These are phyloP conservation scores for Ceratonia siliqua DNA, from an alignment of 306 rosid genomes.

Conservation along the genomic window DNA sequence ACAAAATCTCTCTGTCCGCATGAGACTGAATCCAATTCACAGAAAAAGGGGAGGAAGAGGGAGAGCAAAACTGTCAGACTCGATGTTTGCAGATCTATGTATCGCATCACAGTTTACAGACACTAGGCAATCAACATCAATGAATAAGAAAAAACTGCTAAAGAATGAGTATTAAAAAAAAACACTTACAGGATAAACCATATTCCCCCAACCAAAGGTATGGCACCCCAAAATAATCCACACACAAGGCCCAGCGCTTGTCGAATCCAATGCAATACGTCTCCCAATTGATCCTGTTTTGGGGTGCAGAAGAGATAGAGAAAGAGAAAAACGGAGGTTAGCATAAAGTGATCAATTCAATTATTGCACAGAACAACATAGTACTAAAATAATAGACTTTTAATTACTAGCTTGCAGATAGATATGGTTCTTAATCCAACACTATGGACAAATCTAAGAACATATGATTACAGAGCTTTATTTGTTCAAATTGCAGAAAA, in stretches of 20 bases:
- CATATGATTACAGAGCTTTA: not conserved
- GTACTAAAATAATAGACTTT: too few species aligned
- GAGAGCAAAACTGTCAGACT: not conserved
- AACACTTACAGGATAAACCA: conserved; percentile 90
- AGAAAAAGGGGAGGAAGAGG: not conserved
- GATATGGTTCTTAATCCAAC: not conserved
- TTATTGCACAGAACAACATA: conserved; percentile 6
- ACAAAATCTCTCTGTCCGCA: not conserved
- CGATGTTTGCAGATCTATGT: conserved; percentile 19
- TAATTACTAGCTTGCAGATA: not conserved
- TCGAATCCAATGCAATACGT: conserved; percentile 97
- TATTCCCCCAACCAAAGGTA: conserved; percentile 91
- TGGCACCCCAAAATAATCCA: conserved; percentile 87
- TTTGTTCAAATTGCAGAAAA: not conserved
- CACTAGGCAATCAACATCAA: not conserved
- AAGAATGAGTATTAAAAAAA: not conserved
- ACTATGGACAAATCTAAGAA: not conserved
- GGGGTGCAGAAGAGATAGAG: not conserved
- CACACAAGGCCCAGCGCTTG: conserved; percentile 71
- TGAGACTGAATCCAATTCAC: not conserved
- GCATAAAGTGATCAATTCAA: not conserved
- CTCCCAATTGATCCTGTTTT: conserved; percentile 91
- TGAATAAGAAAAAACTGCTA: not conserved
- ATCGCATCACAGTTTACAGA: conserved; percentile 4
- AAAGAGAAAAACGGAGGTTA: not conserved